Conservation (phyloP, 305 asterid species). For the Fraxinus baroniana region DNA sequence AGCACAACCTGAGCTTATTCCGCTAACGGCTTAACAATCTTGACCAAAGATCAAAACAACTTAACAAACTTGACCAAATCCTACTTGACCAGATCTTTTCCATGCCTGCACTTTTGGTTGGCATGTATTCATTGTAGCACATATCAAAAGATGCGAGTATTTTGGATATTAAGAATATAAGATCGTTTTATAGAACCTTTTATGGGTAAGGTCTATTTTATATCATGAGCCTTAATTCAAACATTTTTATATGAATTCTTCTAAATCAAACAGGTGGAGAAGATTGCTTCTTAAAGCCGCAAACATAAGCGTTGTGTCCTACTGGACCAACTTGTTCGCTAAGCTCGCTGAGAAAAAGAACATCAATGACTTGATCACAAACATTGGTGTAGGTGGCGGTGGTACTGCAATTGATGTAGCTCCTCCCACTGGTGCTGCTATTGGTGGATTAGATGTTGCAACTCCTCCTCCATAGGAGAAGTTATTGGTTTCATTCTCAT, state of each 20-base stretch:
- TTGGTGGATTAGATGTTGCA: constrained; percentile 30
- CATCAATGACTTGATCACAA: constrained; percentile 44
- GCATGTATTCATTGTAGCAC: no score
- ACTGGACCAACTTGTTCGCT: constrained; percentile 51
- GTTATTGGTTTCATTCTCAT: constrained; percentile 13
- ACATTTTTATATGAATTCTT: no score
- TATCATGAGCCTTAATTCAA: not conserved
- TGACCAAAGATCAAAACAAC: no score
- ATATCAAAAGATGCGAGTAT: no score
- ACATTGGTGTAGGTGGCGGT: constrained; percentile 47
- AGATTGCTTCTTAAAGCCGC: constrained; percentile 43
- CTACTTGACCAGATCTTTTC: no score
- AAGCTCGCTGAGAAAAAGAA: constrained; percentile 54
- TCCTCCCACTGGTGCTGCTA: constrained; percentile 28
- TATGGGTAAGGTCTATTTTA: not conserved
- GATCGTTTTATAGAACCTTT: not conserved
- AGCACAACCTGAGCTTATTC: no score
- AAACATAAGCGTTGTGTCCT: constrained; percentile 40
- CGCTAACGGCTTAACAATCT: no score
- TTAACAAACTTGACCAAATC: no score
- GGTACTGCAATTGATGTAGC: constrained; percentile 27
- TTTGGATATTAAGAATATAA: not conserved
- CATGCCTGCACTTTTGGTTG: no score
- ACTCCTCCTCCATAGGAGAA: constrained; percentile 51
- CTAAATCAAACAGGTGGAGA: constrained; percentile 36